Evolutionary conservation across 2,329 filamentous ascomycete genomes (phyloP).

Genomic region (Trichoderma endophyticum): DNA sequence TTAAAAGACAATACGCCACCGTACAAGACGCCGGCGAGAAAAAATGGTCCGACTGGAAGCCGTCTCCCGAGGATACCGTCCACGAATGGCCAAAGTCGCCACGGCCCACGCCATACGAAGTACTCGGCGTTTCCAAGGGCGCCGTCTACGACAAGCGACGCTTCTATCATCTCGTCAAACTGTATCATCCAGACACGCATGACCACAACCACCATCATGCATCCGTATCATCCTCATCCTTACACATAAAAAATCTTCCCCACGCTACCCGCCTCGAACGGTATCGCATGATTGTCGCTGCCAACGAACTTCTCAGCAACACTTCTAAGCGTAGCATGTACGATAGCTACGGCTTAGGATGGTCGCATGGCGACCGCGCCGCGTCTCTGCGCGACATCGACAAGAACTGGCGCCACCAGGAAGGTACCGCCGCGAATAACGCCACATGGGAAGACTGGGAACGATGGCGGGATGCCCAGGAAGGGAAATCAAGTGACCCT

Average conservation of each 20-base stretch:
- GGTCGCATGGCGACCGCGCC: constrained; percentile 58
- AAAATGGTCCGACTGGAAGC: constrained; percentile 6
- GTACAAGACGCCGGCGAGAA: neutral
- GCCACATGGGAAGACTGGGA: constrained; percentile 99
- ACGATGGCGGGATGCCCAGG: constrained; percentile 62
- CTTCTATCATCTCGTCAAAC: constrained; percentile 89
- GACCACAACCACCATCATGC: neutral
- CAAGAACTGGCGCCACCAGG: constrained; percentile 46
- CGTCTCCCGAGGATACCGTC: constrained; percentile 14
- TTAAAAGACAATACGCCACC: constrained; percentile 12
- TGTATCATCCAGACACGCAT: constrained; percentile 85
- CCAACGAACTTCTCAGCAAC: constrained; percentile 84
- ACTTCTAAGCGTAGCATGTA: constrained; percentile 75
- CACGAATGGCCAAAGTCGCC: constrained; percentile 46
- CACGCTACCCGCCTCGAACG: constrained; percentile 69
- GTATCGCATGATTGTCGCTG: constrained; percentile 83
- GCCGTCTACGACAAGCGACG: constrained; percentile 76
- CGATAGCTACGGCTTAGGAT: constrained; percentile 77
- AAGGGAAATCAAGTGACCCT: constrained; percentile 50
- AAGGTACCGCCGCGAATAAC: constrained; percentile 58
- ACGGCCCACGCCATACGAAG: constrained; percentile 82
- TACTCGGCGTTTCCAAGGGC: constrained; percentile 60
- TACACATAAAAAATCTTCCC: constrained; percentile 36
- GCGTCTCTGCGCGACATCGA: constrained; percentile 47
- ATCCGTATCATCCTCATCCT: constrained; percentile 2